phyloP scores from a whole-genome alignment of 352 stramenopile genomes.

The Detonula confervacea region DNA sequence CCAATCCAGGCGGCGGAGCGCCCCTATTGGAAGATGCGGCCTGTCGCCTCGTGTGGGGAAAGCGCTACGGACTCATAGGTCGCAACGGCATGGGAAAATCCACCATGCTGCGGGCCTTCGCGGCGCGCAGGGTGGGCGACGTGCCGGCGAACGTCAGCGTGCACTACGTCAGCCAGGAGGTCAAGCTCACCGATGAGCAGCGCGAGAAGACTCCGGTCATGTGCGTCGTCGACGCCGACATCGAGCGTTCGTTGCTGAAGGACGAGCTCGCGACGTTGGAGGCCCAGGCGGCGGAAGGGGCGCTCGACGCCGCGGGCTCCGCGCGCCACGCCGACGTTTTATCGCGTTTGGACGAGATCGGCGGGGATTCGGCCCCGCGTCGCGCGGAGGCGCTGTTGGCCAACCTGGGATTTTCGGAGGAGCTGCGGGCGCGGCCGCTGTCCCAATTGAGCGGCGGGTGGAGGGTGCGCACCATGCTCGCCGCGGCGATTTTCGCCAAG shows the following conservation, averaged over 20 bases:
- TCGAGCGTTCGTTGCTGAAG: constrained; percentile 44
- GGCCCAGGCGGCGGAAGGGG: constrained; percentile 7
- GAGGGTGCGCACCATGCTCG: constrained; percentile 62
- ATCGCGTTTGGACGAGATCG: constrained; percentile 47
- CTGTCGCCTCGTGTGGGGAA: constrained; percentile 39
- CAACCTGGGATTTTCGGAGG: constrained; percentile 50
- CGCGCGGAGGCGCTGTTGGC: constrained; percentile 46
- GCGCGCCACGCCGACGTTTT: constrained; percentile 41
- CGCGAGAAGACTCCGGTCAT: constrained; percentile 33
- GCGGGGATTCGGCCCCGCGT: constrained; percentile 33
- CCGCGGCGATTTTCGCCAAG: constrained; percentile 59
- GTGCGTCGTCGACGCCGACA: constrained; percentile 54
- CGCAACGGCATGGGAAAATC: constrained; percentile 52
- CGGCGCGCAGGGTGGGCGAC: constrained; percentile 42
- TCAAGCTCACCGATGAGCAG: constrained; percentile 39
- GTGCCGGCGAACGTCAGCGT: constrained; percentile 50
- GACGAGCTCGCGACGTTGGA: constrained; percentile 38
- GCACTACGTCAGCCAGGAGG: constrained; percentile 61
- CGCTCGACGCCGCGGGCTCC: constrained; percentile 27
- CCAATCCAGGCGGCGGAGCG: constrained; percentile 41
- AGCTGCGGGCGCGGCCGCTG: constrained; percentile 27
- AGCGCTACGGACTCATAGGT: constrained; percentile 53
- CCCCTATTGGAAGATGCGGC: constrained; percentile 46
- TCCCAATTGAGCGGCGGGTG: constrained; percentile 47
- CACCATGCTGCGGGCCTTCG: constrained; percentile 48